A percentile compares a stretch with the other conserved stretches of the same genome.
Conservation (phyloP, 805 yeast genomes). For the Kluyveromyces nonfermentans region DNA sequence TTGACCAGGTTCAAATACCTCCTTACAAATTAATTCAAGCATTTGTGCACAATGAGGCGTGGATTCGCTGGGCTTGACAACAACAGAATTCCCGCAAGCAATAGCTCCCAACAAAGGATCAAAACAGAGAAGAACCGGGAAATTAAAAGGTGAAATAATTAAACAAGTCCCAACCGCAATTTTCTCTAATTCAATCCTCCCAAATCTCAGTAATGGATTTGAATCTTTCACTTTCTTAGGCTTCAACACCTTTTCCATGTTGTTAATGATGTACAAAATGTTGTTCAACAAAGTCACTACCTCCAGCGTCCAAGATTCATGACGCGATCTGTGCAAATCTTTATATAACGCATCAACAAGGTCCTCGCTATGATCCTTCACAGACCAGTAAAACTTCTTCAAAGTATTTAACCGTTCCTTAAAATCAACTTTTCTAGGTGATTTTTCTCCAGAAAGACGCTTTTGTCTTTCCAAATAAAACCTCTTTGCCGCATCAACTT, state of each 20-base stretch:
- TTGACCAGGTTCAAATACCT: constrained; percentile 46
- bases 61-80: constrained; percentile 66
- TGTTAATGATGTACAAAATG: constrained; percentile 46
- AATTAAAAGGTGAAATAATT: constrained; percentile 39
- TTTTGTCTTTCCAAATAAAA: constrained; percentile 14
- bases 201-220: constrained; percentile 26
- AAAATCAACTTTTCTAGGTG: constrained; percentile 13
- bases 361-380: constrained; percentile 47
- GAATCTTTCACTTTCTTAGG: constrained; percentile 34
- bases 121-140: constrained; percentile 50
- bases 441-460: constrained; percentile 8
- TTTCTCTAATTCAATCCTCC: constrained; percentile 31
- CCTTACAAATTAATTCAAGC: constrained; percentile 45
- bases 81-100: constrained; percentile 77
- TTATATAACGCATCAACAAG: constrained; percentile 47
- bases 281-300: constrained; percentile 43
- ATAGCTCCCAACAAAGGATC: constrained; percentile 70
- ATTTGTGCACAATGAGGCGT: constrained; percentile 51
- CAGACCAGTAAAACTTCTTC: constrained; percentile 53
- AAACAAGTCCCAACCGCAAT: constrained; percentile 58
- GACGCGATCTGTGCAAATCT: constrained; percentile 59
- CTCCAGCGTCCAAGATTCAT: constrained; percentile 59
- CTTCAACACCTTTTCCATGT: constrained; percentile 52
- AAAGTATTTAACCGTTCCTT: constrained; percentile 49
- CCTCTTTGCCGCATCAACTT: constrained; percentile 8